Evolutionary conservation across 495 filamentous ascomycete species (phyloP).

Genomic region (Aeminium ludgeri): DNA sequence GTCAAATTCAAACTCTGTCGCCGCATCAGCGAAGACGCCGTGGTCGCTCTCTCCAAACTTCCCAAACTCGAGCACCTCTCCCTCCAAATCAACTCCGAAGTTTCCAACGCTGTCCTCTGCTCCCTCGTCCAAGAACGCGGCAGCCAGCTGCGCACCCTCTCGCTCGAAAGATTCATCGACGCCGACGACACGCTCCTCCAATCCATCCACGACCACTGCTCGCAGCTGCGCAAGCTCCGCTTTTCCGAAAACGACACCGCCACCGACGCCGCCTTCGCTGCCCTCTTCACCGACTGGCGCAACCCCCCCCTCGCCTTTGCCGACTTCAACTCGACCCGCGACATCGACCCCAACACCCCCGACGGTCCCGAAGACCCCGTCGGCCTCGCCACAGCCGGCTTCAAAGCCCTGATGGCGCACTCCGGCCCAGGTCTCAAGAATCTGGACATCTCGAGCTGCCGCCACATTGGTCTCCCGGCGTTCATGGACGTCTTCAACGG

Average conservation of each 20-base stretch:
- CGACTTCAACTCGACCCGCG: slow-evolving; percentile 57
- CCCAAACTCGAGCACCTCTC: slow-evolving; percentile 52
- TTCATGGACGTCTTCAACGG: slow-evolving; percentile 53
- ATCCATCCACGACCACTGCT: slow-evolving; percentile 51
- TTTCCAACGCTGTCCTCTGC: slow-evolving; percentile 39
- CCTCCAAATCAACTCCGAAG: slow-evolving; percentile 41
- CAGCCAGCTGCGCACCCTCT: slow-evolving; percentile 48
- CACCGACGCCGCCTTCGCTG: slow-evolving; percentile 51
- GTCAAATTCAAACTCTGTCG: slow-evolving; percentile 55
- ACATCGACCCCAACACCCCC: slow-evolving; percentile 52
- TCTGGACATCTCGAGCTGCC: slow-evolving; percentile 61
- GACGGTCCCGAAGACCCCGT: slow-evolving; percentile 38
- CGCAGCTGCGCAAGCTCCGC: slow-evolving; percentile 52
- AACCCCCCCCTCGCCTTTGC: slow-evolving; percentile 51
- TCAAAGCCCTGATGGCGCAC: slow-evolving; percentile 69
- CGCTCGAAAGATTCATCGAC: slow-evolving; percentile 38
- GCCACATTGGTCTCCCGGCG: slow-evolving; percentile 50
- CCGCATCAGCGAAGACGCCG: slow-evolving; percentile 30
- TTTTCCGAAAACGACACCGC: slow-evolving; percentile 56
- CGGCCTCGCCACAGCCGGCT: slow-evolving; percentile 57
- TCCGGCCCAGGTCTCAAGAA: slow-evolving; percentile 44
- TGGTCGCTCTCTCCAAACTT: slow-evolving; percentile 39
- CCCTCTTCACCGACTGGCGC: slow-evolving; percentile 58
- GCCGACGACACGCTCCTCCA: slow-evolving; percentile 25
- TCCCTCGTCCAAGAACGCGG: slow-evolving; percentile 44